Base-by-base conservation (phyloP, 1,284 basidiomycete species). In the Sanghuangporus weigelae region DNA sequence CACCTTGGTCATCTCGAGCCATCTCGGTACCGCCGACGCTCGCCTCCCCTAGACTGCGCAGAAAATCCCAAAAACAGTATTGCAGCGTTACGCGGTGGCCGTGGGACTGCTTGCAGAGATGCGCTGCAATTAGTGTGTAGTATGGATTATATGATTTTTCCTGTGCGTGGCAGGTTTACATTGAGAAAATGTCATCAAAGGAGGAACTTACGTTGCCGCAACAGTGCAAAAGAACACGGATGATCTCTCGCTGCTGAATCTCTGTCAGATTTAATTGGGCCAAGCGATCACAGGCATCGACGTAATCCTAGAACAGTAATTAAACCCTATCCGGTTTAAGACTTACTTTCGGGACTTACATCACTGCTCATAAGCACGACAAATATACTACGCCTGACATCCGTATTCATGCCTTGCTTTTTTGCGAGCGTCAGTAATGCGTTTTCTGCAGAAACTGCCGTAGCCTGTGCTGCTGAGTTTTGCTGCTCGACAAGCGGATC, bases 331-430 rank as follows among this genome's bases (percentile, higher is more conserved):
- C 40, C 66, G 46, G 5, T 16, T 19, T 14, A 53, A 54, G 63
- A 10, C 8, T 55, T 14, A 38, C n/a, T 19, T 46, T 7, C 42
- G 44, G 60, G 35, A 76, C 86, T 69, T 71, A 95, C 94, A 72
- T 96, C 93, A 69, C 91, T 92, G 69, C 92, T 95, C 90, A 99
- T 94, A 39, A 99, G 78, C 14, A 95, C 90, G 36, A 96, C 85
- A 71, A 99, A 99, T 57, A 98, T 89, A 64, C 87, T 89, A 62
- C 95, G 81, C 40, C 96, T 84, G 38, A 98, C 90, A 68, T 98
- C 96, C 0, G 96, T 98, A 73, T 99, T 99, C 96, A 99, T 99
- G 23, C 97, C 97, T 72, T 99, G 97, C 71, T 89, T 90, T 67
- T 87, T 82, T 0, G 96, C 96, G 12, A 98, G 81, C 67, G 88